Base-by-base conservation (phyloP, 139 green algal species). In the Pycnococcus provasolii region DNA sequence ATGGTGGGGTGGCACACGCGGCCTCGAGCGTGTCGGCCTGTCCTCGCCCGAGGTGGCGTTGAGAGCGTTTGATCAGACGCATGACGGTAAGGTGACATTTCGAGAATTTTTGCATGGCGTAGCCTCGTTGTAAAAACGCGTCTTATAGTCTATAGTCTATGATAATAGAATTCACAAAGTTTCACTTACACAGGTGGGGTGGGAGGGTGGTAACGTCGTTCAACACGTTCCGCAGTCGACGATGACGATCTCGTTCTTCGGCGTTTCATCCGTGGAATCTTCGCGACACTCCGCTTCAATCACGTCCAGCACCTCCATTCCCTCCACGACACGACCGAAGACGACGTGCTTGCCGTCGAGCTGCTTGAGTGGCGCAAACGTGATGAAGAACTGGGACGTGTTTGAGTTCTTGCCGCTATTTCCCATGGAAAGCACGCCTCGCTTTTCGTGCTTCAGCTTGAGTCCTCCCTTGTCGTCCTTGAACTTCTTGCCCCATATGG, bases 401-500 rank as follows among this genome's bases (percentile, higher is more conserved):
- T 95, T 95, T 53, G 64, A 85, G 82, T 95, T 90, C 62, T 94
- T 91, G n/a, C 89, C 87, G 2, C 58, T 75, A 74, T 95, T 95
- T 26, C 86, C 89, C 83, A 92, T 91, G 7, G 72, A 75, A 2
- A 96, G 53, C 2, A 89, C 67, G 9, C 89, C 89, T 0, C 67
- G 57, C 0, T 8, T 48, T 47, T 89, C 84, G 66, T 93, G 86
- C 70, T 86, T 92, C 9, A 84, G 44, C 66, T 85, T 86, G 37
- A 95, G 70, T 0, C 73, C 88, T 0, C 40, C 46, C 47, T 68
- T 60, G 4, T 74, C 68, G 48, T 94, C 88, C 15, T 89, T 86
- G 63, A 94, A 92, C 72, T 88, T 75, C 13, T 81, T 83, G 4
- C 82, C 84, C 45, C 90, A 94, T 45, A 95, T 95, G 67, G 43